These are phyloP conservation scores for Diophrys sp. DNA, from an alignment of 73 alveolate species.

Conservation along the genomic window DNA sequence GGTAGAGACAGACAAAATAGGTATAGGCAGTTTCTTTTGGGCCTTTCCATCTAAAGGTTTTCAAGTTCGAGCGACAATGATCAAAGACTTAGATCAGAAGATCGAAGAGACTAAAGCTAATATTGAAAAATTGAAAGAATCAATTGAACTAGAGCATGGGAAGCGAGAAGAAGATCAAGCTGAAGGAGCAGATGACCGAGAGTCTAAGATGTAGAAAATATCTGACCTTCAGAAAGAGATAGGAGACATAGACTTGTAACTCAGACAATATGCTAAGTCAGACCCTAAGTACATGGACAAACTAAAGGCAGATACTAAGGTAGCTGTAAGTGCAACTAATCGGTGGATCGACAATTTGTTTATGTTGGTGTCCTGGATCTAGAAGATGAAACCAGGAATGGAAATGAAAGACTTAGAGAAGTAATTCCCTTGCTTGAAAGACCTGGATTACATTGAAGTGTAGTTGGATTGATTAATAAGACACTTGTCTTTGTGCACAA, in stretches of 20 bases:
- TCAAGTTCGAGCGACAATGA: slow-evolving; percentile 2
- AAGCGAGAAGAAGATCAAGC: slow-evolving; percentile 8
- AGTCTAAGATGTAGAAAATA: slow-evolving; percentile 10
- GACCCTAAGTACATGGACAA: slow-evolving; percentile 49
- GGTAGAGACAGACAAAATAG: slow-evolving; percentile 84
- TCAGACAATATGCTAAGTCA: slow-evolving; percentile 29
- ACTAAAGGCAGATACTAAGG: slow-evolving; percentile 24
- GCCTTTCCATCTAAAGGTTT: slow-evolving; percentile 83
- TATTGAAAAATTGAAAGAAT: slow-evolving; percentile 7
- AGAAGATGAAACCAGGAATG: slow-evolving; percentile 32
- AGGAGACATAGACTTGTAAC: slow-evolving; percentile 10
- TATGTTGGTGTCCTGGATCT: slow-evolving; percentile 35
- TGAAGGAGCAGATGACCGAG: not conserved
- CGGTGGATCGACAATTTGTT: slow-evolving; percentile 65
- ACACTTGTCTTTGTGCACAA: too few relatives aligned
- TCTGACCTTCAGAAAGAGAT: slow-evolving; percentile 7
- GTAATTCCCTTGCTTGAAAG: slow-evolving; percentile 30
- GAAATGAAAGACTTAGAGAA: slow-evolving; percentile 24
- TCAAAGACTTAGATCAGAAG: slow-evolving; percentile 24
- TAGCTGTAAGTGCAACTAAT: slow-evolving; percentile 45
- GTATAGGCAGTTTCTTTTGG: slow-evolving; percentile 85
- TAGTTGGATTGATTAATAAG: too few relatives aligned
- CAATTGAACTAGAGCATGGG: slow-evolving; percentile 4
- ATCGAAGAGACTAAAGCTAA: slow-evolving; percentile 32
- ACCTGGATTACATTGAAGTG: slow-evolving; percentile 13